These are phyloP conservation scores for Torulaspora indica DNA, from an alignment of 805 yeast genomes.

Conservation along the genomic window DNA sequence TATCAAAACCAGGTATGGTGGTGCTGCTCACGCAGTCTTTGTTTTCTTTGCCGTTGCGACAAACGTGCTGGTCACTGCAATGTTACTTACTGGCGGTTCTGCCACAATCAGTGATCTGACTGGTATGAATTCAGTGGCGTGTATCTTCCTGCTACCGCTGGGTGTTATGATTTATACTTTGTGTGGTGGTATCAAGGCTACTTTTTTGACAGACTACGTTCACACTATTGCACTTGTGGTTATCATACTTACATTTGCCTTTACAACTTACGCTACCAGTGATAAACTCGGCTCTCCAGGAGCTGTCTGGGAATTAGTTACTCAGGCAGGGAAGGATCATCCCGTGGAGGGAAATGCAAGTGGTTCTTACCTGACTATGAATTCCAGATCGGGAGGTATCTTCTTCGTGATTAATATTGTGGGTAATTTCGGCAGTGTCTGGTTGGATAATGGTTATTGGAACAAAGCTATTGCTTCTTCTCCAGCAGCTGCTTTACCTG, in stretches of 20 bases:
- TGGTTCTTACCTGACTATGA: constrained; percentile 86
- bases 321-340: constrained; percentile 49
- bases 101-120: constrained; percentile 77
- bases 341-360: constrained; percentile 78
- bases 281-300: constrained; percentile 75
- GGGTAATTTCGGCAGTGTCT: constrained; percentile 87
- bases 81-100: constrained; percentile 87
- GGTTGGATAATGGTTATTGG: constrained; percentile 83
- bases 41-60: constrained; percentile 82
- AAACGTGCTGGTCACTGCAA: constrained; percentile 84
- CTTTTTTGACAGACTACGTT: constrained; percentile 71
- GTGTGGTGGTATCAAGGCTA: constrained; percentile 79
- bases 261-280: constrained; percentile 70
- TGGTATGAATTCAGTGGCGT: constrained; percentile 78
- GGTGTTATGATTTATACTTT: constrained; percentile 72
- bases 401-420: constrained; percentile 84
- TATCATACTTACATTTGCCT: constrained; percentile 75
- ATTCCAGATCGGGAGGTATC: constrained; percentile 79
- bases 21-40: constrained; percentile 61
- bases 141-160: constrained; percentile 74
- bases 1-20: constrained; percentile 74
- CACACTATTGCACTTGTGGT: constrained; percentile 79
- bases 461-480: constrained; percentile 83
- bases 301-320: constrained; percentile 68
- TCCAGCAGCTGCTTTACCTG: constrained; percentile 81